Evolutionary conservation across 2,329 filamentous ascomycete genomes (phyloP).

Genomic region (Xylaria sp.): DNA sequence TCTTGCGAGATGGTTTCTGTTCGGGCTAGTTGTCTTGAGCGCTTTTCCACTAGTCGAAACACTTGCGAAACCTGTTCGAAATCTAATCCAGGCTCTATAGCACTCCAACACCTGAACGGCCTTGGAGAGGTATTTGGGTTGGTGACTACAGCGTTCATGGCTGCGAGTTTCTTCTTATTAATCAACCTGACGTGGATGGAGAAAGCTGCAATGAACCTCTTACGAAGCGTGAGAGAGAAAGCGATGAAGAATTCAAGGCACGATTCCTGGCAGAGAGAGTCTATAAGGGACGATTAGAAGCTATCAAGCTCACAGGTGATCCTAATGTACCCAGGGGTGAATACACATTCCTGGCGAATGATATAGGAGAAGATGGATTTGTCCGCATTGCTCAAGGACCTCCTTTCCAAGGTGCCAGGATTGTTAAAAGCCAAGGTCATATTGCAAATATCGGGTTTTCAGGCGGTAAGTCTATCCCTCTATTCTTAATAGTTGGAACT

Average conservation of each 20-base stretch:
- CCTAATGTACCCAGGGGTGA: conserved; percentile 89
- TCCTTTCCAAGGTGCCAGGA: conserved; percentile 76
- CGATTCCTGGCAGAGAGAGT: conserved; percentile 59
- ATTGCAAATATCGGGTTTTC: conserved; percentile 78
- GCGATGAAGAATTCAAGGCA: conserved; percentile 56
- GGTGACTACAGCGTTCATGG: conserved; percentile 91
- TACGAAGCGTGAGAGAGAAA: conserved; percentile 54
- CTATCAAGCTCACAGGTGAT: conserved; percentile 92
- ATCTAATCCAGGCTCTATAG: conserved; percentile 23
- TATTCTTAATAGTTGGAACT: conserved; percentile 27
- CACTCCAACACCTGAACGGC: conserved; percentile 80
- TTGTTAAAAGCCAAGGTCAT: conserved; percentile 80
- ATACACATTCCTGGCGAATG: conserved; percentile 80
- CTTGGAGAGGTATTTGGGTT: conserved; percentile 90
- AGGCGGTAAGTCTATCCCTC: conserved; percentile 68
- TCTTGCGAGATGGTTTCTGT: background rate
- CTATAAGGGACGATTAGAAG: conserved; percentile 76
- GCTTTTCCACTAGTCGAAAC: background rate
- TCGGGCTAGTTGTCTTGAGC: background rate
- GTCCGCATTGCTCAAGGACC: conserved; percentile 71
- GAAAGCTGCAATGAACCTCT: conserved; percentile 56
- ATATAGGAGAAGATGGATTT: conserved; percentile 75
- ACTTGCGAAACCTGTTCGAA: no score
- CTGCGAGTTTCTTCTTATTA: conserved; percentile 85
- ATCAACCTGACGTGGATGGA: conserved; percentile 74